phyloP scores from a whole-genome alignment of 2,329 filamentous ascomycete species.

The Chaetothyriales sp. region DNA sequence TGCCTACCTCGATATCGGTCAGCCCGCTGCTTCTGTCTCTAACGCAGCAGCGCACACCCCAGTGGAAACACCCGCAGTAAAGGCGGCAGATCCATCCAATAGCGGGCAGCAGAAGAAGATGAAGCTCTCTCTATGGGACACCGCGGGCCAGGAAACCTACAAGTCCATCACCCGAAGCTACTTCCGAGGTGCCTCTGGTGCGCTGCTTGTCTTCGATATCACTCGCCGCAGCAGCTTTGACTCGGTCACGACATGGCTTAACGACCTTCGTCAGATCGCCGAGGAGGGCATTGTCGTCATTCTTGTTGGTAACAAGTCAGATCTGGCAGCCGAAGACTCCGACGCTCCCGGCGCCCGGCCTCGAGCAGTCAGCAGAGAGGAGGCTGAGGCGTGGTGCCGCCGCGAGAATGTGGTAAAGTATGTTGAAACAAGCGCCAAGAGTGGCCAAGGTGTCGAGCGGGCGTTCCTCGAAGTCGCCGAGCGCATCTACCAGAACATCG shows the following conservation, averaged over 20 bases:
- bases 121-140: slow-evolving; percentile 66
- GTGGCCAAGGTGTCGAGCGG: slow-evolving; percentile 79
- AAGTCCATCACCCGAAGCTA: slow-evolving; percentile 91
- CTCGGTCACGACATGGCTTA: slow-evolving; percentile 83
- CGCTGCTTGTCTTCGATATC: slow-evolving; percentile 88
- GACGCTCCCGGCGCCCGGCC: slow-evolving; percentile 26
- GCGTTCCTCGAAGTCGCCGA: slow-evolving; percentile 90
- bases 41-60: slow-evolving; percentile 4
- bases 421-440: slow-evolving; percentile 93
- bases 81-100: neutral
- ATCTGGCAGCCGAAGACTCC: slow-evolving; percentile 42
- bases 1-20: slow-evolving; percentile 40
- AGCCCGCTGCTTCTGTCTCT: slow-evolving; percentile 22
- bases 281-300: slow-evolving; percentile 92
- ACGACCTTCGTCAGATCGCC: slow-evolving; percentile 84
- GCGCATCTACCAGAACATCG: slow-evolving; percentile 91
- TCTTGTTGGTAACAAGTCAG: slow-evolving; percentile 87
- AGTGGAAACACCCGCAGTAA: neutral
- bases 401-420: slow-evolving; percentile 79
- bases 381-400: slow-evolving; percentile 80
- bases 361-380: slow-evolving; percentile 62
- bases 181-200: slow-evolving; percentile 66
- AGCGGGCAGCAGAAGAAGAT: slow-evolving; percentile 17
- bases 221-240: slow-evolving; percentile 69
- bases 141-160: slow-evolving; percentile 92